Conservation (phyloP, 1,139 yeast genomes). For the Scheffersomyces segobiensis region DNA sequence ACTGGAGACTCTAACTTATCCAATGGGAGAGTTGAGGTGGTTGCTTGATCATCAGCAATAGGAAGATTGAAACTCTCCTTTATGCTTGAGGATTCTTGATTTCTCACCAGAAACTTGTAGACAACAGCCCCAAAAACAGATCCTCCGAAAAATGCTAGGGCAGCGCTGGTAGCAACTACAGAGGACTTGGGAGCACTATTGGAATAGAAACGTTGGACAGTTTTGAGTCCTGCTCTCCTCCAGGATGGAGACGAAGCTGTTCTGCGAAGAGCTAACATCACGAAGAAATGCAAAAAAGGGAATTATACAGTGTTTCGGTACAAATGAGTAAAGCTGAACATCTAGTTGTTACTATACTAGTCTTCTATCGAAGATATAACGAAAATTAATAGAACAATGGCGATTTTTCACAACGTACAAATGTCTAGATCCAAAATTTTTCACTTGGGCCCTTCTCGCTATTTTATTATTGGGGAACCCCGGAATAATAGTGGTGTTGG, state of each 20-base stretch:
- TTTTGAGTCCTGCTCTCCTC: neutral
- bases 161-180: neutral
- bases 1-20: slow-evolving; percentile 16
- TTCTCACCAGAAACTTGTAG: neutral
- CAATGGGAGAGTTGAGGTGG: slow-evolving; percentile 18
- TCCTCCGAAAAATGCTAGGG: neutral
- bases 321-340: neutral
- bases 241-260: neutral
- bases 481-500: neutral
- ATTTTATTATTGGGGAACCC: neutral
- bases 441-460: neutral
- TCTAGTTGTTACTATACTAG: neutral
- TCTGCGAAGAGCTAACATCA: neutral
- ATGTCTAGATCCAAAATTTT: neutral
- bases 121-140: neutral
- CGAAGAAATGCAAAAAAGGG: neutral
- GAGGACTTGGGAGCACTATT: neutral
- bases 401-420: neutral
- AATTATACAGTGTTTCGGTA: neutral
- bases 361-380: neutral
- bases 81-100: neutral
- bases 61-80: neutral
- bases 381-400: neutral
- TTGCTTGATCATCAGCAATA: neutral
- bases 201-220: neutral